Base-by-base conservation (phyloP, 1,284 basidiomycete species). In the Moesziomyces sp. region DNA sequence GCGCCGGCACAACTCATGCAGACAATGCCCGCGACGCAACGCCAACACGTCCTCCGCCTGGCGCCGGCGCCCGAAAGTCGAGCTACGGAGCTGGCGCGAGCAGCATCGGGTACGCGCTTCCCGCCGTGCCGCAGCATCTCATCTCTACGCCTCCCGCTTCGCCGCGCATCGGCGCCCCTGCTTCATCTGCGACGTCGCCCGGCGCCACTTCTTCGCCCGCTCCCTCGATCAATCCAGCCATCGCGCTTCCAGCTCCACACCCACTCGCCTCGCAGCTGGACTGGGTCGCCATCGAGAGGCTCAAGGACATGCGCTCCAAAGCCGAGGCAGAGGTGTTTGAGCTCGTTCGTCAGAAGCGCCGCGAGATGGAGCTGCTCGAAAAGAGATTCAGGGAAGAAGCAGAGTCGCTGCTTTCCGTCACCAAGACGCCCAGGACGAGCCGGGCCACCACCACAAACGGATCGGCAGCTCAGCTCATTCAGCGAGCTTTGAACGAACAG, bases 311-410 rank as follows among this genome's bases (percentile, higher is more conserved):
- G 60, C 66, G 74, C 14, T 53, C 71, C 44, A 74, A 67, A 28
- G 74, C 74, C 4, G 74, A 77, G 44, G 71, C 71, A 4, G 71
- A 77, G 47, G 60, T 77, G 7, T 68, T 74, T n/a, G 67, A 77
- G 44, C 60, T 77, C 21, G 67, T 77, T 3, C 62, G 71, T 11
- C 66, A 70, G 44, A 74, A 71, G 71, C 57, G 71, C 18, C 58
- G 74, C 46, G 74, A 77, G 61, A 67, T 77, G 65, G 74, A 77
- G 51, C 58, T 35, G 19, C 51, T 77, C 24, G 65, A 74, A 35
- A 74, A 70, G 58, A 53, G 74, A 7, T 50, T 67, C 45, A 56
- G 47, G n/a, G 58, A 67, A 40, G 74, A 77, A 38, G 74, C 70
- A 35, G 69, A 77, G 44, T 45, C 58, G 28, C 52, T 76, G 13